Evolutionary conservation across 139 green algal species (phyloP), one percentile per base, ranked within the genome.

Genomic region (Mesotaenium endlicherianum): DNA sequence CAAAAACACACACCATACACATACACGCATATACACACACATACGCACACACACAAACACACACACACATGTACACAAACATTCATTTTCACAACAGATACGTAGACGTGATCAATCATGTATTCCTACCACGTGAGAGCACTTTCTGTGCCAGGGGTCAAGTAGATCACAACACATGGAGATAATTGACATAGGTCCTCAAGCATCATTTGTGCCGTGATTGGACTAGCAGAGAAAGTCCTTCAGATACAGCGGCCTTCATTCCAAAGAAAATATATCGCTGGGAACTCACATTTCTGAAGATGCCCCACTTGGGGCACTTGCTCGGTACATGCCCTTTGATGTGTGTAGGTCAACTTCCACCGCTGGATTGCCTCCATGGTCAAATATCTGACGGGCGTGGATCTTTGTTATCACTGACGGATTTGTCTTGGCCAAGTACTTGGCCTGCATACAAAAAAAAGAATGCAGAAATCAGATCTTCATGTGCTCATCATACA

Each of bases 281-380:
- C 50, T 38, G 5, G 26, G n/a, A 11, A 82, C 80, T 86, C 31
- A 87, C 81, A 75, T 60, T 31, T 96, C 96, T 53, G 96, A 98
- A 26, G 96, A 98, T 41, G 94, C 95, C 68, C 96, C 96, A 64
- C 83, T 94, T 47, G 96, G 96, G 36, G 97, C 94, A 6, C 93
- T 93, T 26, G 95, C 96, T 11, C 94, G 87, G 88, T 96, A 99
- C 55, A 88, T 95, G 59, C 96, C 96, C 87, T 97, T 97, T 85
- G 93, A 58, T 0, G 96, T 98, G 88, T 90, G 88, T 31, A 98
- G 93, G 43, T 98, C 94, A 1, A 57, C 86, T 90, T 98, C 95
- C 31, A 97, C 94, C 8, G 96, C 98, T 36, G 96, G 96, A 91
- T 98, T 98, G 79, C 96, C 96, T 30, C 96, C 93, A 0, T 92